Conservation (phyloP, 139 green algal species). For the Yamagishiella unicocca region DNA sequence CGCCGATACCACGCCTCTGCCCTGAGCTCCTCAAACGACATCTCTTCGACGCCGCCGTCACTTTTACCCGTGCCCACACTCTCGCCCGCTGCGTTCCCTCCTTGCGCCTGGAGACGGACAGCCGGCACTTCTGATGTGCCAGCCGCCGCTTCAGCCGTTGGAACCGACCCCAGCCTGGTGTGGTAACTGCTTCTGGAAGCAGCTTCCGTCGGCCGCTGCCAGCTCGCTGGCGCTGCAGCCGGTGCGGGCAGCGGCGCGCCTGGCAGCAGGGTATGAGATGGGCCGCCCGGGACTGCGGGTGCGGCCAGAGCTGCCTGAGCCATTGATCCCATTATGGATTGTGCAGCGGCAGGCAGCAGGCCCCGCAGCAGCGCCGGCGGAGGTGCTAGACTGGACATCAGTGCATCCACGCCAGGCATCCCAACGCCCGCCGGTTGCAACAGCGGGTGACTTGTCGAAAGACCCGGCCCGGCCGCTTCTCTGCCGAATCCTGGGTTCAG, state of each 20-base stretch:
- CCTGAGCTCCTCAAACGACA: slow-evolving; percentile 83
- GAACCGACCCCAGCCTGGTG: neutral
- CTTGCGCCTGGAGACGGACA: neutral
- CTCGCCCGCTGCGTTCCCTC: neutral
- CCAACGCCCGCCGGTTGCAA: neutral
- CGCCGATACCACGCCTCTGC: slow-evolving; percentile 57
- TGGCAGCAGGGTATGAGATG: neutral
- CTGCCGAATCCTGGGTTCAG: neutral
- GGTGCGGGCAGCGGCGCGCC: no score
- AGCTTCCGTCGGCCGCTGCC: no score
- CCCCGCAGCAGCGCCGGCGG: slow-evolving; percentile 6
- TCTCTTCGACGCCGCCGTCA: slow-evolving; percentile 57
- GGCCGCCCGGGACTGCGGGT: neutral
- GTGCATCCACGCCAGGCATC: neutral
- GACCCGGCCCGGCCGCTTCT: neutral
- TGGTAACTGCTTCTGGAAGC: neutral
- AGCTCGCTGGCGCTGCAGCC: neutral
- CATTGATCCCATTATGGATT: no score
- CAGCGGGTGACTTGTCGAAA: neutral
- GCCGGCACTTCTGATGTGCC: neutral
- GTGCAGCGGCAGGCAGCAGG: neutral
- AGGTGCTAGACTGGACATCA: slow-evolving; percentile 4
- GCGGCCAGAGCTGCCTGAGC: neutral
- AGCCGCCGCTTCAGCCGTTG: neutral
- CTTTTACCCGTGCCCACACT: neutral